Base-by-base conservation (phyloP, 2,329 filamentous ascomycete species). In the Monilinia laxa region DNA sequence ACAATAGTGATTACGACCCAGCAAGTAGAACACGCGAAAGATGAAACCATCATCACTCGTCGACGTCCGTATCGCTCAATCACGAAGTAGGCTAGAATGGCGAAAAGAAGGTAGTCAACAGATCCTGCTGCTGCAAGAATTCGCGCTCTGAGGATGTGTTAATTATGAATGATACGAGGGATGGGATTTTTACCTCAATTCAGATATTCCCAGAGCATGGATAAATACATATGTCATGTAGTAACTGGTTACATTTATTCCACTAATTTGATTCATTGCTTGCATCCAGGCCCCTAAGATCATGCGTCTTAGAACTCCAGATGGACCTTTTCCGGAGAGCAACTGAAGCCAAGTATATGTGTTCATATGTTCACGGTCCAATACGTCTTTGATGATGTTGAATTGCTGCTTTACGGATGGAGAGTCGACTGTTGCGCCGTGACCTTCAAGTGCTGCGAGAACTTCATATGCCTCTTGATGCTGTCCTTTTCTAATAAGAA, bases 31-130 rank as follows among this genome's bases (percentile, higher is more conserved):
- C 81, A 83, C 12, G 80, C 83, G 9, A 77, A 75, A 45, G 72
- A 69, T 3, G 60, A 63, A 5, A 52, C n/a, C 49, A 63, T 55
- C 88, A 93, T 91, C 68, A 92, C 83, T 73, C 85, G 84, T n/a
- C 90, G 83, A 40, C 90, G 87, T 14, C 88, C 88, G 4, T 88
- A 84, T 1, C 84, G 83, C 76, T 83, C 81, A n/a, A 63, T 63
- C 0, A 63, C 60, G 18, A 55, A 63, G 51, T 63, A 55, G 47
- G 78, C 78, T 20, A 79, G 65, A 9, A 78, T 64, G 0, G 77
- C 74, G 3, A 79, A 79, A 12, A 81, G 79, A 40, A 80, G 76
- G 72, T 83, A 83, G 18, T 82, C 78, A 18, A 82, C 78, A 31
- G n/a, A 80, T 1, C 81, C 81, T 12, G 81, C 81, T 0, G 79